Base-by-base conservation (phyloP, 371 early-diverging fungal genomes). In the Mucor lusitanicus region DNA sequence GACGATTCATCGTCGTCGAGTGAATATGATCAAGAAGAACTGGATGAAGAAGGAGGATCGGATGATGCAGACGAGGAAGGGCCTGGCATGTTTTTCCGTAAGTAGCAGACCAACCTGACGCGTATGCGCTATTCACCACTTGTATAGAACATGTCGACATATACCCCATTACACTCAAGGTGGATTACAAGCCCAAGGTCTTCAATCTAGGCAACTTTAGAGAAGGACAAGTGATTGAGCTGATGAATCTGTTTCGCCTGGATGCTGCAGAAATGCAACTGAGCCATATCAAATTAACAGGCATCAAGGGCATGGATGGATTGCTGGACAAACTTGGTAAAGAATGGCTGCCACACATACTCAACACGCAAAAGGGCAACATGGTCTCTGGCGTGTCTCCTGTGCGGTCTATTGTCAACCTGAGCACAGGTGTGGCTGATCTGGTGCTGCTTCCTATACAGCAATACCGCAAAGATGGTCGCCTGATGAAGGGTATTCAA, bases 141-240 rank as follows among this genome's bases (percentile, higher is more conserved):
- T 54, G 19, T 39, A 8, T 80, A 88, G 89, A 90, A 79, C 78
- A 83, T 65, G 81, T 88, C 28, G 88, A 88, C 42, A 83, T 98
- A 25, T 76, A 87, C 6, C 92, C 95, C 2, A 87, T 97, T 44
- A 79, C 83, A 6, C 68, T 97, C 63, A 95, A 93, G 67, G 84
- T 99, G 50, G 99, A 99, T 77, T 99, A 98, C 82, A 98, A 98
- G 74, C 97, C 98, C 17, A 95, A 97, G 69, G 90, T 91, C 23
- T 84, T 97, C 40, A 94, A 95, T 65, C 89, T 89, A 50, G 79
- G 80, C 17, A 88, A 85, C 53, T 66, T 95, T 21, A 84, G 88
- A 68, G 89, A 89, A 62, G 91, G 95, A 21, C 88, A 95, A 77
- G 65, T 93, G 21, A 81, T 91, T 2, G 98, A 98, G 76, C 83